Percentiles rank a stretch among this genome's conserved stretches.
Conservation (phyloP, 177 flowering plant species). For the Vitis hybrid region DNA sequence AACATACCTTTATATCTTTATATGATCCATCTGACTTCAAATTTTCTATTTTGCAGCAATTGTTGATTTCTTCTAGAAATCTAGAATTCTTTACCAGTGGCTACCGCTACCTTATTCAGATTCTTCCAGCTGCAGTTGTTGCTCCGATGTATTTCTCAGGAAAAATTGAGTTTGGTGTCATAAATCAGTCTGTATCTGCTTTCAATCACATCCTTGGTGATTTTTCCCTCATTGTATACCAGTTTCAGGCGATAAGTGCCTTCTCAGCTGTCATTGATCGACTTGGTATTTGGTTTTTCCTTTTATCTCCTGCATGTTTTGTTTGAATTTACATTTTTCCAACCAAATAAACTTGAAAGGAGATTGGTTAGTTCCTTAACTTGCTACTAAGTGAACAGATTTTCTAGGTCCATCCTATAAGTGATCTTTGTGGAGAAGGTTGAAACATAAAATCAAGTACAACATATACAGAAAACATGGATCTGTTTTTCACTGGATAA, state of each 20-base stretch:
- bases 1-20: background rate
- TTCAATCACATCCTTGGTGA: conserved; percentile 96
- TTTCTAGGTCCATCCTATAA: background rate
- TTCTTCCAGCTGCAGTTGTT: conserved; percentile 99
- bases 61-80: conserved; percentile 89
- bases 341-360: background rate
- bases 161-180: conserved; percentile 97
- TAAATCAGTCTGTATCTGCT: conserved; percentile 97
- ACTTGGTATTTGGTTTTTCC: conserved; percentile 44
- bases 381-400: background rate
- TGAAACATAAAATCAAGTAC: background rate
- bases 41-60: conserved; percentile 51
- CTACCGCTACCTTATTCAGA: conserved; percentile 91
- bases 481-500: background rate
- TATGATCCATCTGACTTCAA: background rate
- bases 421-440: background rate
- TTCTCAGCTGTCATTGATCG: conserved; percentile 96
- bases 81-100: conserved; percentile 96
- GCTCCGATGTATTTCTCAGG: conserved; percentile 99
- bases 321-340: background rate
- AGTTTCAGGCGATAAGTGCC: conserved; percentile 94
- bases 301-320: background rate
- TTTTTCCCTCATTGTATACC: conserved; percentile 87
- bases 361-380: background rate
- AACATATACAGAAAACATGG: background rate